Conservation (phyloP, 2,329 filamentous ascomycete genomes). For the Sarocladium oryzae region DNA sequence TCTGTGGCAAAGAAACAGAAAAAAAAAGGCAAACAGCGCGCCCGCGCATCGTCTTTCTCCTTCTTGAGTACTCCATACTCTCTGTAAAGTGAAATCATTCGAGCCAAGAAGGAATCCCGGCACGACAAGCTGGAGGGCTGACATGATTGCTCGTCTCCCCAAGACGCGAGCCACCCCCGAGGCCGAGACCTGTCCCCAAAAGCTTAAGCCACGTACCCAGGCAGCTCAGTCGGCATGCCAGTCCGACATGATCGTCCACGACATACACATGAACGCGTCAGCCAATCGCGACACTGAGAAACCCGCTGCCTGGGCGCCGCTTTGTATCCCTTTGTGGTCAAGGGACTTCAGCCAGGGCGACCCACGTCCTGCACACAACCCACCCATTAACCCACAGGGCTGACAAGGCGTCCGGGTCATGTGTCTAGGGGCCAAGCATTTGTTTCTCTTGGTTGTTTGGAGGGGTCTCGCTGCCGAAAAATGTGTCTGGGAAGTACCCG, state of each 20-base stretch:
- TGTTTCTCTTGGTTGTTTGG: background rate
- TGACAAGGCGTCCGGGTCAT: conserved; percentile 9
- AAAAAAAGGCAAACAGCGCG: no score
- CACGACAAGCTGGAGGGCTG: conserved; percentile 2
- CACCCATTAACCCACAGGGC: background rate
- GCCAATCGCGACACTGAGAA: background rate
- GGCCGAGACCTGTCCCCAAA: conserved; percentile 7
- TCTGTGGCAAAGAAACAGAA: background rate
- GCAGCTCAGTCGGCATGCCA: background rate
- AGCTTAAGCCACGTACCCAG: conserved; percentile 4
- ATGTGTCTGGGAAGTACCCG: no score
- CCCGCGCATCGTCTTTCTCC: no score
- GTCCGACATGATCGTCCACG: background rate
- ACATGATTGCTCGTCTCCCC: background rate
- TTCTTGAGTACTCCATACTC: no score
- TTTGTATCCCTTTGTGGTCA: conserved; percentile 2
- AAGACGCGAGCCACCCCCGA: background rate
- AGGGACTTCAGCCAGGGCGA: background rate
- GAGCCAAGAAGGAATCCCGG: conserved; percentile 5
- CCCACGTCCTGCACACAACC: background rate
- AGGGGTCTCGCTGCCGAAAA: background rate
- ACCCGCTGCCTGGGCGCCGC: conserved; percentile 4
- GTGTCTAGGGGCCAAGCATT: background rate
- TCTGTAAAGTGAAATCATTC: no score
- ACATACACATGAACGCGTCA: background rate